A percentile compares a stretch with the other conserved stretches of the same genome.
These are phyloP conservation scores for Piloderma croceum DNA, from an alignment of 768 basidiomycete species.

Conservation along the genomic window DNA sequence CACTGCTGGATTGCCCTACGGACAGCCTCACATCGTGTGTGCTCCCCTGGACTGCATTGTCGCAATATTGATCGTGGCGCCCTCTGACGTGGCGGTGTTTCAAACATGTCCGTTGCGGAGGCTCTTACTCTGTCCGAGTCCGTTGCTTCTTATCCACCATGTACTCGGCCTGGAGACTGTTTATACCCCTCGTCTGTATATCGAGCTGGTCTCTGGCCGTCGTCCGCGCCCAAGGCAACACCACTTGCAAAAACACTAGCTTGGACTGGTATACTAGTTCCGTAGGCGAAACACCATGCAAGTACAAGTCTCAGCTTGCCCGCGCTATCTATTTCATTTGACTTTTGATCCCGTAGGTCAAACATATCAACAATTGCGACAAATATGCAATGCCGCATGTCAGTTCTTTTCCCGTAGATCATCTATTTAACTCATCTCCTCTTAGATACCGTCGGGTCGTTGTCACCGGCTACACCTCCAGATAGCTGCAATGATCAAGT, in stretches of 20 bases:
- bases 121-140: too few relatives aligned
- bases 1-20: too few relatives aligned
- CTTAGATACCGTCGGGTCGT: conserved; percentile 18
- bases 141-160: too few relatives aligned
- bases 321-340: background rate
- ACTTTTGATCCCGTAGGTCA: conserved; percentile 11
- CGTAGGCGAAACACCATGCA: conserved; percentile 25
- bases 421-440: background rate
- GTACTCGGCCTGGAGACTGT: too few relatives aligned
- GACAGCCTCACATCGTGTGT: too few relatives aligned
- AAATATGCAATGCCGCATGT: conserved; percentile 21
- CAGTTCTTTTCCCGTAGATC: conserved; percentile 1
- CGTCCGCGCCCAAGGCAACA: too few relatives aligned
- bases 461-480: conserved; percentile 17
- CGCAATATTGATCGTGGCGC: too few relatives aligned
- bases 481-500: conserved; percentile 22
- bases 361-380: conserved; percentile 22
- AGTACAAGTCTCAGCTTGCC: conserved; percentile 1
- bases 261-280: conserved; percentile 22
- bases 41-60: too few relatives aligned
- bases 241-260: conserved; percentile 15
- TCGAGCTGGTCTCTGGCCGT: too few relatives aligned
- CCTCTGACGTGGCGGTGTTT: too few relatives aligned
- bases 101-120: too few relatives aligned
- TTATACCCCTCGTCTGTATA: too few relatives aligned